Conservation (phyloP, 352 stramenopile genomes). For the Globisporangium emineosum region DNA sequence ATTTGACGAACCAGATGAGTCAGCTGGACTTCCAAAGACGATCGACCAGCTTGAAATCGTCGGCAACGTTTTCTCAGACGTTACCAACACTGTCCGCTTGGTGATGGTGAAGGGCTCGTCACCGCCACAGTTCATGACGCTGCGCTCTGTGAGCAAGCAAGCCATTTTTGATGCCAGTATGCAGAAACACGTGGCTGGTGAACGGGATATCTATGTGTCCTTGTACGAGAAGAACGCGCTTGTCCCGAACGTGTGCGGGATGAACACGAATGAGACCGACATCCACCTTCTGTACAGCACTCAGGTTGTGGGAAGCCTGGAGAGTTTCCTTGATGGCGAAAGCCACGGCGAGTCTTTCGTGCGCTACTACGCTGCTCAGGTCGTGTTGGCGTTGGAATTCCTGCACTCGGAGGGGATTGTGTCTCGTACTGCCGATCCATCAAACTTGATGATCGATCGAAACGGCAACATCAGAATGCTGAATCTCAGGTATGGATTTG, state of each 20-base stretch:
- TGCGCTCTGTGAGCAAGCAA: conserved; percentile 79
- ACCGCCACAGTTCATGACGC: conserved; percentile 56
- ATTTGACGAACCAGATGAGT: conserved; percentile 51
- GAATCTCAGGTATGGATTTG: conserved; percentile 57
- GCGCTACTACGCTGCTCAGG: conserved; percentile 83
- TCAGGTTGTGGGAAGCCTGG: conserved; percentile 78
- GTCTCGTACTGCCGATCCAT: conserved; percentile 72
- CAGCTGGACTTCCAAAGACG: conserved; percentile 34
- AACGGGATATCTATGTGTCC: conserved; percentile 82
- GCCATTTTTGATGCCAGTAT: conserved; percentile 75
- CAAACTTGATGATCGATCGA: conserved; percentile 76
- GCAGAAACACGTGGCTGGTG: conserved; percentile 77
- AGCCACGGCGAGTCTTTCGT: conserved; percentile 75
- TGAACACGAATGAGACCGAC: conserved; percentile 76
- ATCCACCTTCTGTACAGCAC: conserved; percentile 83
- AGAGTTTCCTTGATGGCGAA: conserved; percentile 71
- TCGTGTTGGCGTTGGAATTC: conserved; percentile 79
- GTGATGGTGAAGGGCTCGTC: conserved; percentile 61
- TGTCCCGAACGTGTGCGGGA: conserved; percentile 61
- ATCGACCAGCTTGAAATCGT: conserved; percentile 70
- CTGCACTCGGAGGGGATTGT: conserved; percentile 82
- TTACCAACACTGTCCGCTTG: conserved; percentile 71
- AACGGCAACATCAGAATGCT: conserved; percentile 83
- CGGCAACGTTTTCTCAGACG: conserved; percentile 68
- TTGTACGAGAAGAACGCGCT: conserved; percentile 77